Evolutionary conservation across 129 eudicot genomes (phyloP), one percentile per base, ranked within the genome.

Genomic region (Helianthus tuberosus): DNA sequence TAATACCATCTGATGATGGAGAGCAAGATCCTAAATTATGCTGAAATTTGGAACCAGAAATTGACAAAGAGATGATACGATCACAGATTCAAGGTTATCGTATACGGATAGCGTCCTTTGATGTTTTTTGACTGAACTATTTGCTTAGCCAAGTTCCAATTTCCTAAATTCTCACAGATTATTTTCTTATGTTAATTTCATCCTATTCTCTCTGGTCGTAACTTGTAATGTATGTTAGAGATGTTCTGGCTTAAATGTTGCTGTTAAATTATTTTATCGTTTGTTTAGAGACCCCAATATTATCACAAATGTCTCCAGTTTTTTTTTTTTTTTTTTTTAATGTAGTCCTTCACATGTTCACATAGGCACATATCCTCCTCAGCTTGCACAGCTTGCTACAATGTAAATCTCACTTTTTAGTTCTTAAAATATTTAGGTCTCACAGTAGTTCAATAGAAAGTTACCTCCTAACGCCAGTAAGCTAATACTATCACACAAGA

Each of bases 381-480:
- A 54, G 64, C 44, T 16, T 70, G 64, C 49, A 69, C 48, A 10
- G 5, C 11, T 51, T 35, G 48, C 64, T 35, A 53, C 64, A 17
- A 52, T 70, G 52, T 15, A 36, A n/a, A 70, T 55, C 16, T 54
- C 15, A 69, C 63, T 23, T 53, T 53, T 16, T 52, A 70, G 64
- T 1, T 70, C 64, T 36, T 38, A 32, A 29, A 4, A 48, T 7
- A 2, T 32, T 50, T 5, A 27, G 60, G 60, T 68, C 58, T 63
- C 25, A 0, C 47, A 68, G 16, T 35, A 51, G 63, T 69, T 36
- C 32, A 51, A 15, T 12, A 27, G 32, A 5, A 69, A 52, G 16
- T 36, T 52, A 51, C 5, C 32, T 25, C 8, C 11, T 11, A 50
- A 36, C 36, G 36, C 15, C 36, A 13, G 10, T 61, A 61, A 16